Conservation (phyloP, 371 early-diverging fungal genomes). For the Mortierella sp. region DNA sequence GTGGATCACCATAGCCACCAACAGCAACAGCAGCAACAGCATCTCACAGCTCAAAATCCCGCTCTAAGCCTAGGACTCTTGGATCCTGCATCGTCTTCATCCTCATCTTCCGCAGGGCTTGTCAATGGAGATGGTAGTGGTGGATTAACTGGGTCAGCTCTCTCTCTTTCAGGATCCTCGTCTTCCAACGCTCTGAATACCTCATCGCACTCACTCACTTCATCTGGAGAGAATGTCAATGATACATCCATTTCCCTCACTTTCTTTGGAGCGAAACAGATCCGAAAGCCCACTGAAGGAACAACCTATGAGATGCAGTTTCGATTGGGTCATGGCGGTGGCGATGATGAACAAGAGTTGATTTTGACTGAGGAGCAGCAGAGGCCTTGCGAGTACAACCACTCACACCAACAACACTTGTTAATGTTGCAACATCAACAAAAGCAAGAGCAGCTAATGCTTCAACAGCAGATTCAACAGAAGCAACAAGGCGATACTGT, state of each 20-base stretch:
- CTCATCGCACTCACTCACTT: background rate
- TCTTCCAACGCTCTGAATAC: conserved; percentile 2
- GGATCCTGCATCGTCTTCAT: conserved; percentile 16
- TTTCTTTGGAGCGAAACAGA: conserved; percentile 52
- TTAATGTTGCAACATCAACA: conserved; percentile 35
- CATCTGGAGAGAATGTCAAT: conserved; percentile 29
- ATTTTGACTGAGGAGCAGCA: conserved; percentile 31
- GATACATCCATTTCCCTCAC: conserved; percentile 53
- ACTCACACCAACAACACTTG: conserved; percentile 36
- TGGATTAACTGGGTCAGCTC: conserved; percentile 7
- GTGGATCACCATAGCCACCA: conserved; percentile 31
- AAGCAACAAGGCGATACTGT: conserved; percentile 8
- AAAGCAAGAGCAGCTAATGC: conserved; percentile 22
- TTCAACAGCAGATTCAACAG: conserved; percentile 19
- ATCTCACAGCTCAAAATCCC: conserved; percentile 11
- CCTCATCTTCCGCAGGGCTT: conserved; percentile 13
- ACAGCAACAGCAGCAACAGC: conserved; percentile 21
- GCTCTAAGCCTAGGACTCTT: conserved; percentile 33
- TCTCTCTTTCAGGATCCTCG: conserved; percentile 10
- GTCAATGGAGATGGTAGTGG: conserved; percentile 25
- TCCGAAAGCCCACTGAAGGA: conserved; percentile 41
- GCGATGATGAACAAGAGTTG: conserved; percentile 42
- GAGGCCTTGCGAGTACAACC: conserved; percentile 39
- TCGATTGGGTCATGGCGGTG: conserved; percentile 47
- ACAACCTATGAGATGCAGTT: conserved; percentile 54